A percentile compares a stretch with the other conserved stretches of the same genome.
phyloP scores from a whole-genome alignment of 2,329 filamentous ascomycete species.

The Arthrobotrys pseudoclavata region DNA sequence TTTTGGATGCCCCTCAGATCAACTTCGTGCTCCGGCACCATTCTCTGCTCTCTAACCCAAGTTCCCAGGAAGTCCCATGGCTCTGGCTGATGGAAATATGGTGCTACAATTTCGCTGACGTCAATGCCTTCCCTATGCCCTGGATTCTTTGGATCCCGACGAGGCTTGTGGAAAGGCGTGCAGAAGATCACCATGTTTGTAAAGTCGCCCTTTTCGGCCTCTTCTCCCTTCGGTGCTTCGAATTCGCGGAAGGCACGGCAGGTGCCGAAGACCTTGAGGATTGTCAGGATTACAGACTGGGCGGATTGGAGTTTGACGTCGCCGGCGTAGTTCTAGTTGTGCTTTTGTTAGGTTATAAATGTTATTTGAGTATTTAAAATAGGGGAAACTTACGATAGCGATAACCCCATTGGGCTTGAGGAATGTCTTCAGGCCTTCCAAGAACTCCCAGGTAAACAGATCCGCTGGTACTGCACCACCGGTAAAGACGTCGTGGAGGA shows the following conservation, averaged over 20 bases:
- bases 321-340: conserved; percentile 86
- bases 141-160: conserved; percentile 63
- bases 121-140: conserved; percentile 64
- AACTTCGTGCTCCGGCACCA: conserved; percentile 81
- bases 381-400: conserved; percentile 77
- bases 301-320: conserved; percentile 84
- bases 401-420: conserved; percentile 84
- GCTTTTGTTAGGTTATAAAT: conserved; percentile 31
- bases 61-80: conserved; percentile 79
- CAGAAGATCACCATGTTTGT: conserved; percentile 98
- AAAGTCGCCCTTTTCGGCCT: conserved; percentile 76
- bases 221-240: conserved; percentile 69
- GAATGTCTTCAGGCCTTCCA: conserved; percentile 77
- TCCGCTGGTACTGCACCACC: conserved; percentile 90
- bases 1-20: conserved; percentile 65
- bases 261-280: conserved; percentile 83
- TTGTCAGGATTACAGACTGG: conserved; percentile 83
- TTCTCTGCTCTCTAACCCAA: conserved; percentile 76
- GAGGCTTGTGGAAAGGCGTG: conserved; percentile 72
- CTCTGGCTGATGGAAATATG: conserved; percentile 75
- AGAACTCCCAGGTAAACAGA: conserved; percentile 88
- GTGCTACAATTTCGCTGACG: conserved; percentile 66
- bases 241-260: conserved; percentile 92
- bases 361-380: not conserved
- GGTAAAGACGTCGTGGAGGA: conserved; percentile 97